A percentile compares a stretch with the other conserved stretches of the same genome.
These are phyloP conservation scores for Coniochaeta ligniaria DNA, from an alignment of 2,329 filamentous ascomycete genomes.

Conservation along the genomic window DNA sequence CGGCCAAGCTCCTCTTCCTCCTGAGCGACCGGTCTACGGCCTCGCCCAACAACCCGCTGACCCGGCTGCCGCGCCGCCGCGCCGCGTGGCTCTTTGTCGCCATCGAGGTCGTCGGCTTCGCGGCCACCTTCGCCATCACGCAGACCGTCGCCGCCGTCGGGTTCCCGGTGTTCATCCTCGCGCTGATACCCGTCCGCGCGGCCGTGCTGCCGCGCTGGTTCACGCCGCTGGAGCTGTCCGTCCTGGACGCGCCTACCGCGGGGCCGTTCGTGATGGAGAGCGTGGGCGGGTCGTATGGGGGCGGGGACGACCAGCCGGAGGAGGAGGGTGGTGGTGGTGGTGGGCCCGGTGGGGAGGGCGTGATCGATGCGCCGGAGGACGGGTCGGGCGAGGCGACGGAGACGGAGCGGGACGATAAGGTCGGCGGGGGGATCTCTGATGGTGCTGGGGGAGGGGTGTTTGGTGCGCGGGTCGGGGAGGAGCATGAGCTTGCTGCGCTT, in stretches of 20 bases:
- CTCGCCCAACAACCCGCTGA: conserved; percentile 49
- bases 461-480: conserved; percentile 11
- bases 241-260: conserved; percentile 67
- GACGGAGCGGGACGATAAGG: conserved; percentile 1
- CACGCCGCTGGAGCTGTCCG: conserved; percentile 48
- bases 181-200: conserved; percentile 60
- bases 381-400: conserved; percentile 4
- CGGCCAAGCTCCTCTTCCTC: conserved; percentile 65
- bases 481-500: conserved; percentile 28
- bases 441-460: conserved; percentile 2
- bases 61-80: conserved; percentile 41
- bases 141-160: conserved; percentile 76
- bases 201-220: conserved; percentile 58
- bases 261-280: conserved; percentile 71
- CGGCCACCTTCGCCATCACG: conserved; percentile 73
- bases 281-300: conserved; percentile 56
- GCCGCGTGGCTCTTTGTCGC: conserved; percentile 67
- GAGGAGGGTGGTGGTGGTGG: conserved; percentile 1
- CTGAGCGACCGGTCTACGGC: conserved; percentile 45
- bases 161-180: conserved; percentile 68
- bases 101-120: conserved; percentile 64
- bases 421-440: not conserved
- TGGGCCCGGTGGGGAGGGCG: not conserved
- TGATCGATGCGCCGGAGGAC: conserved; percentile 5
- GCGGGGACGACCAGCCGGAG: conserved; percentile 5